Conservation (phyloP, 805 yeast species). For the Kazachstania kunashirensis region DNA sequence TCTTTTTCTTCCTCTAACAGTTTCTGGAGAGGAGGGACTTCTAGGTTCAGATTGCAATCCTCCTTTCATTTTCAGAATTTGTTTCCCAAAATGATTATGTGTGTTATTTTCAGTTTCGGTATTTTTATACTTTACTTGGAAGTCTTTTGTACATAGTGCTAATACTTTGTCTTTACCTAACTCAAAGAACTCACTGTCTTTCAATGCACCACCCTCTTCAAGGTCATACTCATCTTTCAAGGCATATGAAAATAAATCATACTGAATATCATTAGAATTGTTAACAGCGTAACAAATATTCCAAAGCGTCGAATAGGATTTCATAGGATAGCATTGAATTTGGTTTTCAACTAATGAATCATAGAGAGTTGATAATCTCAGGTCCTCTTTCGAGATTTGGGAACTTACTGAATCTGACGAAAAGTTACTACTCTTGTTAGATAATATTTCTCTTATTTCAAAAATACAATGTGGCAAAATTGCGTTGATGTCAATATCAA, state of each 20-base stretch:
- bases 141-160: constrained; percentile 4
- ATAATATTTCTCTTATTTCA: constrained; percentile 9
- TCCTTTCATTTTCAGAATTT: too few species aligned
- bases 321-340: constrained; percentile 17
- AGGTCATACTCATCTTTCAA: constrained; percentile 13
- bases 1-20: too few species aligned
- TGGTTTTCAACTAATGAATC: constrained; percentile 16
- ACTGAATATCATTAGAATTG: constrained; percentile 9
- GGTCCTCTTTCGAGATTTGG: too few species aligned
- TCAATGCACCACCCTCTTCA: constrained; percentile 6
- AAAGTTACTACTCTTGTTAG: not conserved
- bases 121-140: not conserved
- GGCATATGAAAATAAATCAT: constrained; percentile 11
- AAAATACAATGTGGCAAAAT: constrained; percentile 17
- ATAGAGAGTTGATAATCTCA: constrained; percentile 1
- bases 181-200: constrained; percentile 18
- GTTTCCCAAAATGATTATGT: too few species aligned
- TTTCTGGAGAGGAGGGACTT: not conserved
- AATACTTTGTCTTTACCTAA: constrained; percentile 13
- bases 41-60: too few species aligned
- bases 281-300: constrained; percentile 10
- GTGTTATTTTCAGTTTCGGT: not conserved
- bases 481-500: constrained; percentile 7
- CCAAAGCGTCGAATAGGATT: constrained; percentile 17
- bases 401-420: too few species aligned